phyloP scores from a whole-genome alignment of 768 basidiomycete genomes.

The Agaricus sinodeliciosus region DNA sequence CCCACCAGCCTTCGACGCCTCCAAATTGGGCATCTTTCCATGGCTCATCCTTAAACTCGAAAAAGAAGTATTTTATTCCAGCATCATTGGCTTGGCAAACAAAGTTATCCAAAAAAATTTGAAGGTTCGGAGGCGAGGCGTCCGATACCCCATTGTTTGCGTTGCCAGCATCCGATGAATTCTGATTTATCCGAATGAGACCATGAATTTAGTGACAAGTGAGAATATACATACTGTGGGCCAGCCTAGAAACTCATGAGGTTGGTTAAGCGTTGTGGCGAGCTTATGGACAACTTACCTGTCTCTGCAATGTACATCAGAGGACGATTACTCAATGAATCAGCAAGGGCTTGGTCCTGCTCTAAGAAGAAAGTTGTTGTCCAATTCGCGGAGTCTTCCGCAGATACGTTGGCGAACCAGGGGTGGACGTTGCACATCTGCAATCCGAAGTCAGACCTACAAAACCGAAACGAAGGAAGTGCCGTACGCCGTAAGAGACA shows the following conservation, averaged over 20 bases:
- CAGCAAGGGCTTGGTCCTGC: conserved; percentile 55
- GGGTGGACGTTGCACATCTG: conserved; percentile 90
- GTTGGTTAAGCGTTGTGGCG: neutral
- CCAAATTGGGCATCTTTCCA: conserved; percentile 78
- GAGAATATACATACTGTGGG: conserved; percentile 43
- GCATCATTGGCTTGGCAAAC: conserved; percentile 84
- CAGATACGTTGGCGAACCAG: conserved; percentile 83
- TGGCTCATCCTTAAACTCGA: conserved; percentile 74
- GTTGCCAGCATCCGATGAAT: conserved; percentile 51
- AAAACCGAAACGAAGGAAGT: conserved; percentile 9
- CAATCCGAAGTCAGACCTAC: neutral
- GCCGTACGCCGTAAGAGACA: conserved; percentile 63
- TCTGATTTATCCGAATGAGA: conserved; percentile 23
- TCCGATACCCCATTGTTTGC: conserved; percentile 61
- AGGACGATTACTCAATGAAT: conserved; percentile 60
- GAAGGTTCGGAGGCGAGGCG: conserved; percentile 57
- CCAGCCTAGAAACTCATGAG: conserved; percentile 32
- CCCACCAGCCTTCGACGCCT: conserved; percentile 68
- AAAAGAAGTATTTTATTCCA: conserved; percentile 83
- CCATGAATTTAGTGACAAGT: neutral
- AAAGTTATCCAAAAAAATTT: conserved; percentile 82
- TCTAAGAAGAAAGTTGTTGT: conserved; percentile 71
- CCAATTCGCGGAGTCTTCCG: conserved; percentile 70
- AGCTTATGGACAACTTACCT: conserved; percentile 28
- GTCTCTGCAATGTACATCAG: conserved; percentile 93